Percentiles rank a stretch among this genome's conserved stretches.
These are phyloP conservation scores for Suillus hirtellus DNA, from an alignment of 768 basidiomycete genomes.

Conservation along the genomic window DNA sequence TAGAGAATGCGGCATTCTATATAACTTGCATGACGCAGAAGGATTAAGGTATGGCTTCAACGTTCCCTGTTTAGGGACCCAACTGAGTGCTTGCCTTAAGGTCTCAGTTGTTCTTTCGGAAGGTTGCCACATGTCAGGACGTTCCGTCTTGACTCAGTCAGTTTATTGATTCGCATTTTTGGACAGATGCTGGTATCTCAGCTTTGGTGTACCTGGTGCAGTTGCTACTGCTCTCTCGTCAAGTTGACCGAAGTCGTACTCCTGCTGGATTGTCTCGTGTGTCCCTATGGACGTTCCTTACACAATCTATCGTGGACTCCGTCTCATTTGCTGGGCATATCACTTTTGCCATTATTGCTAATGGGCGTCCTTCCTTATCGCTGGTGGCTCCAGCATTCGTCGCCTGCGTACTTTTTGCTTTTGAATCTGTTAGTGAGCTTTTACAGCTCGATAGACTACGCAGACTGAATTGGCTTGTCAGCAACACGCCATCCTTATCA, in stretches of 20 bases:
- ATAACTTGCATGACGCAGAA: slow-evolving; percentile 61
- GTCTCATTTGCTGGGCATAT: slow-evolving; percentile 88
- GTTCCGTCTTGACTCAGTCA: not conserved
- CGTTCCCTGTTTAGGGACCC: slow-evolving; percentile 1
- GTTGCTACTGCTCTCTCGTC: slow-evolving; percentile 68
- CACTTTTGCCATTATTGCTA: slow-evolving; percentile 83
- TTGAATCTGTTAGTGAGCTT: slow-evolving; percentile 70
- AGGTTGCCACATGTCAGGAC: slow-evolving; percentile 63
- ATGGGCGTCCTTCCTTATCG: slow-evolving; percentile 79
- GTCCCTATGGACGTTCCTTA: slow-evolving; percentile 81
- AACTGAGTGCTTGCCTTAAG: slow-evolving; percentile 28
- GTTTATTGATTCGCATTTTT: slow-evolving; percentile 14
- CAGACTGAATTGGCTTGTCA: slow-evolving; percentile 29
- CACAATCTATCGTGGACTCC: slow-evolving; percentile 78
- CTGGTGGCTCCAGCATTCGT: slow-evolving; percentile 84
- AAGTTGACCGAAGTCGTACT: slow-evolving; percentile 73
- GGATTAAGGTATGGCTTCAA: slow-evolving; percentile 61
- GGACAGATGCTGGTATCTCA: slow-evolving; percentile 70
- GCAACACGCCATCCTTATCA: slow-evolving; percentile 83
- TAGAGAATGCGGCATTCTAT: slow-evolving; percentile 76
- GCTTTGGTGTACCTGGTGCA: slow-evolving; percentile 66
- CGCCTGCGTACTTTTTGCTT: slow-evolving; percentile 75
- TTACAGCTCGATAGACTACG: not conserved
- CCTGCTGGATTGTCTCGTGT: slow-evolving; percentile 77
- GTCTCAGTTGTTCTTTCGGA: slow-evolving; percentile 67